Evolutionary conservation across 371 early-diverging fungal species (phyloP), one percentile per base, ranked within the genome.

Genomic region (Blastocladiella emersonii): DNA sequence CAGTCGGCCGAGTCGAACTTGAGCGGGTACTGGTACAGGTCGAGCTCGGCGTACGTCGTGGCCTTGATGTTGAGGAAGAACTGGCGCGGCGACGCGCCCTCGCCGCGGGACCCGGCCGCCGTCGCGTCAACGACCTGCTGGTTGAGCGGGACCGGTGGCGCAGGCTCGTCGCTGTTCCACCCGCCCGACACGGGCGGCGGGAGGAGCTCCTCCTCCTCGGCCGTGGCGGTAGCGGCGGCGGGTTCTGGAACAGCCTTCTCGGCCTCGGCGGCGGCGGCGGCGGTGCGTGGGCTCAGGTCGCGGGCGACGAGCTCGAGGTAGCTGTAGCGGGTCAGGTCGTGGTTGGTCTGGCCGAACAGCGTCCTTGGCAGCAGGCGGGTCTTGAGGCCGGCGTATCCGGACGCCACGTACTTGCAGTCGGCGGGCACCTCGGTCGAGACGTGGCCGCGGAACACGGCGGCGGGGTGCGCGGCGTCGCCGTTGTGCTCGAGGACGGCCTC

Each of bases 11-110:
- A 25, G 17, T 34, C 35, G 13, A 59, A 59, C 19, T 27, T 7
- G 17, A 59, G 32, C 27, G 59, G 59, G 44, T 41, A 59, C 59
- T 59, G 59, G 44, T 59, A 59, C 30, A 59, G 32, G 17, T 59
- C 59, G 25, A 25, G n/a, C 59, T 34, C 59, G 59, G 44, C 59
- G 10, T 59, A 59, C 17, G 41, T 59, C 15, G 37, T 43, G 44
- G 44, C 59, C 59, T 59, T 37, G 37, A 59, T 59, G 44, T 59
- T 59, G 41, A 59, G 41, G 44, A 41, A 59, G 37, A 41, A 59
- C 35, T 59, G 59, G 13, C 59, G 53, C 2, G 30, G 53, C 15
- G 27, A 32, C 15, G 27, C 19, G 10, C 3, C 10, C 45, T 44
- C 17, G 5, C 19, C 45, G 10, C 10, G 10, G 3, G 12, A 12